These are phyloP conservation scores for Dioscorea zingiberensis DNA, from an alignment of 106 monocot genomes.

Conservation along the genomic window DNA sequence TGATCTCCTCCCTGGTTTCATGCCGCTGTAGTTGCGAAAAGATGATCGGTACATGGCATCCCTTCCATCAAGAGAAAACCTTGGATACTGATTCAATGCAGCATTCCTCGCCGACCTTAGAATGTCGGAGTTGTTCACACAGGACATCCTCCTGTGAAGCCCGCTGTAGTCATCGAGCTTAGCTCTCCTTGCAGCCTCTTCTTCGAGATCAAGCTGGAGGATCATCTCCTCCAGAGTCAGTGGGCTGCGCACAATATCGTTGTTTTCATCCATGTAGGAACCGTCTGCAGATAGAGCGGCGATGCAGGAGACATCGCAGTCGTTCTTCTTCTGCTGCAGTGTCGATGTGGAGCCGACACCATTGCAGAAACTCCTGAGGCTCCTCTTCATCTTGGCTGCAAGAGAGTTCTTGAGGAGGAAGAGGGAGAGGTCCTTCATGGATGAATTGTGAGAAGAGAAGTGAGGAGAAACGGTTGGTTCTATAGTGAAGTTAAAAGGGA, in stretches of 20 bases:
- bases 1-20: slow-evolving; percentile 25
- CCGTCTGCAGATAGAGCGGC: slow-evolving; percentile 8
- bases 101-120: slow-evolving; percentile 66
- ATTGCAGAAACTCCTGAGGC: slow-evolving; percentile 65
- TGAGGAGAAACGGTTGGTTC: not conserved
- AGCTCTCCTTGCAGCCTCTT: slow-evolving; percentile 48
- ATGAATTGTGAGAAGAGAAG: not conserved
- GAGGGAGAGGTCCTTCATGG: slow-evolving; percentile 70
- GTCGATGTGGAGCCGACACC: slow-evolving; percentile 58
- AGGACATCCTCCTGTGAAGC: slow-evolving; percentile 54
- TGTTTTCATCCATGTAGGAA: slow-evolving; percentile 6
- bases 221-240: slow-evolving; percentile 91
- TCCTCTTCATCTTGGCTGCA: slow-evolving; percentile 69
- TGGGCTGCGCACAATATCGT: slow-evolving; percentile 7
- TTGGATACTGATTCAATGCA: slow-evolving; percentile 63
- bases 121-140: slow-evolving; percentile 71
- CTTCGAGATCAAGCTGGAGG: slow-evolving; percentile 68
- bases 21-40: slow-evolving; percentile 24
- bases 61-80: slow-evolving; percentile 82
- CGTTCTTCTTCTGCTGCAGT: slow-evolving; percentile 27
- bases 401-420: slow-evolving; percentile 62
- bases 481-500: slow-evolving; percentile 2
- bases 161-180: slow-evolving; percentile 23
- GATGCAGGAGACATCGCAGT: slow-evolving; percentile 12
- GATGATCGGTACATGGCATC: slow-evolving; percentile 75